Evolutionary conservation across 164 flowering plant genomes (phyloP), one percentile per base, ranked within the genome.

Genomic region (Sextonia rubra): DNA sequence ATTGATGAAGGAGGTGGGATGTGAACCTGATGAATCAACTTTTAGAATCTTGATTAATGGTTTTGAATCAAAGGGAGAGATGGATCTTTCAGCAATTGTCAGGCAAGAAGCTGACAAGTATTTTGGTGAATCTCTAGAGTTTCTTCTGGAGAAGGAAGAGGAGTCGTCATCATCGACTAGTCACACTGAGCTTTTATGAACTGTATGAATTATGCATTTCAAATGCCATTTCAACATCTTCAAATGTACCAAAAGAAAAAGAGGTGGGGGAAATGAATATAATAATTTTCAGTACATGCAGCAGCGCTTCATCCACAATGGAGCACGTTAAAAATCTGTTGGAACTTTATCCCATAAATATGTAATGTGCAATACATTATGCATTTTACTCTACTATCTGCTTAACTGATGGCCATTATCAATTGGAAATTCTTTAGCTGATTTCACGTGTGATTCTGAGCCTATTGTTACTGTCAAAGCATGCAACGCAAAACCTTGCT

Each of bases 1-100:
- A 69, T 77, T 86, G 78, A 87, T 89, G 92, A 89, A 87, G 73
- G 76, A 70, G 18, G 63, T 80, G 14, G 80, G 84, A 5, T 88
- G 89, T 65, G 93, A 90, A 22, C 91, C 90, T 3, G 86, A 92
- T 78, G 80, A 82, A 77, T 71, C 83, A 17, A 79, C 93, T 0
- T 92, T 85, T 76, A 82, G 76, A 72, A 81, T 86, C 25, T 74
- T 92, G 66, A 81, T 92, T 12, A 77, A 79, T 71, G 89, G 89
- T n/a, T 80, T 92, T 29, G 90, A 88, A 77, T 74, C 78, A 1
- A 78, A 69, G 56, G 90, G 88, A 61, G 89, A 86, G 74, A 44
- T 69, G 11, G 74, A 15, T 64, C 75, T 78, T 64, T 86, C 86
- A 20, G 79, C 75, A 29, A 68, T 47, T 58, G 14, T 88, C 56